phyloP scores from a whole-genome alignment of 108 stramenopile species.

The Cylindrotheca closterium region DNA sequence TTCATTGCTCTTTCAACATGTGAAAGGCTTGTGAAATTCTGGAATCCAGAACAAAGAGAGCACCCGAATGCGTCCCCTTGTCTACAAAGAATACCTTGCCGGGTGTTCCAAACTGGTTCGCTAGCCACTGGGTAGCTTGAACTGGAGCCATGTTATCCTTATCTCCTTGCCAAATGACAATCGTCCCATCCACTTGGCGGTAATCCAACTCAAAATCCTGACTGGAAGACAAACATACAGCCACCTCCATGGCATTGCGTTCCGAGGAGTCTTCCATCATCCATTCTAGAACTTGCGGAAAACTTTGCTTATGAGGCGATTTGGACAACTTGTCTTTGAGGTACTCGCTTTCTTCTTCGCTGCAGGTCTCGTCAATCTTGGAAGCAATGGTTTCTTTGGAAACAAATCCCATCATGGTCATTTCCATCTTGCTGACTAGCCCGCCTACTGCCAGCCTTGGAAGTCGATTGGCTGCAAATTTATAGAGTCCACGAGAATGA shows the following conservation, averaged over 20 bases:
- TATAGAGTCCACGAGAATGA: neutral
- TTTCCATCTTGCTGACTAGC: neutral
- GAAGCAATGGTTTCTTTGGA: slow-evolving; percentile 6
- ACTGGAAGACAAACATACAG: slow-evolving; percentile 4
- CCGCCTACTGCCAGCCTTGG: slow-evolving; percentile 2
- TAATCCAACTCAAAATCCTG: slow-evolving; percentile 3
- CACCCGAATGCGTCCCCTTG: neutral
- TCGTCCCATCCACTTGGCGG: neutral
- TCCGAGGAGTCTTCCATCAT: neutral
- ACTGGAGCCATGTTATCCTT: slow-evolving; percentile 3
- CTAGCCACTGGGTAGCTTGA: slow-evolving; percentile 8
- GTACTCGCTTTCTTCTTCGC: neutral
- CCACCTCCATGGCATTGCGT: neutral
- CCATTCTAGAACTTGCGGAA: slow-evolving; percentile 4
- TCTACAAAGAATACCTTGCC: neutral
- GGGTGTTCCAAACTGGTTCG: neutral
- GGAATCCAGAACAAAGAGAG: slow-evolving; percentile 4
- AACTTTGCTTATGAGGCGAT: neutral
- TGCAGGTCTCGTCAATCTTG: neutral
- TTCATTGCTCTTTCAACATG: too few species aligned
- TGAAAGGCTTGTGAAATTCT: too few species aligned
- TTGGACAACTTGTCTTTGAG: neutral
- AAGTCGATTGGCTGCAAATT: slow-evolving; percentile 3
- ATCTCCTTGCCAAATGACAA: slow-evolving; percentile 13
- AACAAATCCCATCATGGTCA: slow-evolving; percentile 5